These are phyloP conservation scores for Tylopilus cervinicoccineus DNA, from an alignment of 768 basidiomycete genomes.

Conservation along the genomic window DNA sequence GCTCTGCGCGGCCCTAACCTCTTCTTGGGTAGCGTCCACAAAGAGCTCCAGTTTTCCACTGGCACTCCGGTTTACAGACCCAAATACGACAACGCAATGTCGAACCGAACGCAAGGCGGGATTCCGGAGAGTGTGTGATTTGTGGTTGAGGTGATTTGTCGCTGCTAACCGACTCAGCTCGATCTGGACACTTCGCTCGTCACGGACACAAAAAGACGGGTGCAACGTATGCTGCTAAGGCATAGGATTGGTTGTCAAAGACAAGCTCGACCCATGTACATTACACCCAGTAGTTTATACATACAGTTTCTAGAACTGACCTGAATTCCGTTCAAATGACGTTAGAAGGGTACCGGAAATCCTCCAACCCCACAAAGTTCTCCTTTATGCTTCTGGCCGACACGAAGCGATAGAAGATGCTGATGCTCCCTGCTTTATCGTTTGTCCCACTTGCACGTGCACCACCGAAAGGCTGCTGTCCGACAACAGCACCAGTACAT, in stretches of 20 bases:
- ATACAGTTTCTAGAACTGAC: not conserved
- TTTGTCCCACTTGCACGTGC: constrained; percentile 92
- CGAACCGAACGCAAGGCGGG: not conserved
- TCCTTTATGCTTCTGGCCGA: constrained; percentile 95
- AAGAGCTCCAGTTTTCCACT: constrained; percentile 59
- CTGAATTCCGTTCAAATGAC: constrained; percentile 41
- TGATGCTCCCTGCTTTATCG: constrained; percentile 92
- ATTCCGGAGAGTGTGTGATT: not conserved
- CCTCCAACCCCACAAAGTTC: constrained; percentile 82
- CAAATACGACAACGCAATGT: constrained; percentile 2
- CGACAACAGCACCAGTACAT: constrained; percentile 96
- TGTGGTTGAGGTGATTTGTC: not conserved
- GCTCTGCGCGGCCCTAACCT: constrained; percentile 31
- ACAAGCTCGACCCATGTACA: too few relatives aligned
- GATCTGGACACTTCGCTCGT: not conserved
- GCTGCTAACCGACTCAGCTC: not conserved
- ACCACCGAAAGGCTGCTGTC: constrained; percentile 98
- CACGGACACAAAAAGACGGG: too few relatives aligned
- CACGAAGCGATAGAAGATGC: constrained; percentile 76
- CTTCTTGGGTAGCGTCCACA: constrained; percentile 57
- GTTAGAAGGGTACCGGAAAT: constrained; percentile 87
- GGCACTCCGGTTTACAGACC: constrained; percentile 28
- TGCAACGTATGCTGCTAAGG: not conserved
- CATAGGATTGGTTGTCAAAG: not conserved
- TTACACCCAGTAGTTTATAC: not conserved